These are phyloP conservation scores for Skeletonema potamos DNA, from an alignment of 108 stramenopile species.

Conservation along the genomic window DNA sequence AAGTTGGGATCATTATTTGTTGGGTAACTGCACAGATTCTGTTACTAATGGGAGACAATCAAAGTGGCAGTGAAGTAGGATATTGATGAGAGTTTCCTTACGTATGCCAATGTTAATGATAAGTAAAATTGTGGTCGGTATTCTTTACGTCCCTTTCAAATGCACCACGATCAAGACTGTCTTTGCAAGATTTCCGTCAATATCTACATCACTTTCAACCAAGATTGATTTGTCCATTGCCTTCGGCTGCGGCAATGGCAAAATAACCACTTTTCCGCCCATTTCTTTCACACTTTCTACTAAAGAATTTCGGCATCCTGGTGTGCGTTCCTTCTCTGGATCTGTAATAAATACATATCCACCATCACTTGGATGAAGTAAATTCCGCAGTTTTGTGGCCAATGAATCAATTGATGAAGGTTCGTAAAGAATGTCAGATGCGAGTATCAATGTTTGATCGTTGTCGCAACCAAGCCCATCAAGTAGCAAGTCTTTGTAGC, in stretches of 20 bases:
- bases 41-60: neutral
- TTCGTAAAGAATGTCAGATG: slow-evolving; percentile 39
- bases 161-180: slow-evolving; percentile 36
- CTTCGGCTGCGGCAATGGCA: slow-evolving; percentile 3
- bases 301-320: slow-evolving; percentile 16
- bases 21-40: slow-evolving; percentile 2
- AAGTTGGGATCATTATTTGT: slow-evolving; percentile 74
- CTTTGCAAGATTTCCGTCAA: slow-evolving; percentile 24
- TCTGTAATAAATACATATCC: slow-evolving; percentile 29
- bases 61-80: neutral
- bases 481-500: slow-evolving; percentile 19
- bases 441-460: slow-evolving; percentile 18
- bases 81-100: neutral
- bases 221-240: neutral
- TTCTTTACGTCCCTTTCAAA: slow-evolving; percentile 4
- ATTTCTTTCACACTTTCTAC: slow-evolving; percentile 2
- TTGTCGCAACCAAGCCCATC: slow-evolving; percentile 3
- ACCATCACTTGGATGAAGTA: slow-evolving; percentile 23
- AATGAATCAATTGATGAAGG: slow-evolving; percentile 31
- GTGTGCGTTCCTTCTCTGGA: slow-evolving; percentile 22
- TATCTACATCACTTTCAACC: slow-evolving; percentile 25
- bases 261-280: neutral
- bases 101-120: neutral
- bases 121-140: neutral
- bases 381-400: slow-evolving; percentile 17